Conservation (phyloP, 345 rosid genomes). For the Angophora floribunda region DNA sequence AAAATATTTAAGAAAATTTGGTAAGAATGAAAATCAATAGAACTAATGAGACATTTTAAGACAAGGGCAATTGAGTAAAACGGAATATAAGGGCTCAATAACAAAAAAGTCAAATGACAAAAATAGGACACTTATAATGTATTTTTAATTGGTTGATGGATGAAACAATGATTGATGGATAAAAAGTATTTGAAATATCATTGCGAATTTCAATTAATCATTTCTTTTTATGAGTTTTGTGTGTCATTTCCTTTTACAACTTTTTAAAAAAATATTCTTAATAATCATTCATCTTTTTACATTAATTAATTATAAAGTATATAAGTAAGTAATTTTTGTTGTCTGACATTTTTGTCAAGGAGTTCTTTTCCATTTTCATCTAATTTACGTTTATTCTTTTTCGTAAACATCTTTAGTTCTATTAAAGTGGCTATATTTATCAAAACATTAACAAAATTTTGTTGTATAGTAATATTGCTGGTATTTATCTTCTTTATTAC, state of each 20-base stretch:
- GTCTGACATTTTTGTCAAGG: not conserved
- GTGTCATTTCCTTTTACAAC: not conserved
- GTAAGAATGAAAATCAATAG: not conserved
- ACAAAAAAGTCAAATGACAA: not conserved
- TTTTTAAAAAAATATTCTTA: not conserved
- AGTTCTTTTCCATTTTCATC: not conserved
- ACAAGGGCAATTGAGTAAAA: not conserved
- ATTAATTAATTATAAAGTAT: not conserved
- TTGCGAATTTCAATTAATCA: not conserved
- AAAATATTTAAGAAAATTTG: too few relatives aligned
- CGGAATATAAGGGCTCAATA: not conserved
- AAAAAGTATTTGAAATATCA: not conserved
- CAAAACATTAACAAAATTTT: not conserved
- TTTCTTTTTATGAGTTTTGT: not conserved
- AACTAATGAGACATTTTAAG: not conserved
- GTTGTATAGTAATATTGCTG: not conserved
- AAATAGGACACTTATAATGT: not conserved
- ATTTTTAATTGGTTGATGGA: not conserved
- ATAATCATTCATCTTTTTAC: not conserved
- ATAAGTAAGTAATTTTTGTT: not conserved
- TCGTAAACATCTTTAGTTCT: not conserved
- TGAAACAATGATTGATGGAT: not conserved
- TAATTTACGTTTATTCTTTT: not conserved
- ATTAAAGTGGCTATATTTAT: not conserved
- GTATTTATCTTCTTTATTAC: not conserved